Conservation (phyloP, 352 stramenopile genomes). For the Globisporangium spinosum region DNA sequence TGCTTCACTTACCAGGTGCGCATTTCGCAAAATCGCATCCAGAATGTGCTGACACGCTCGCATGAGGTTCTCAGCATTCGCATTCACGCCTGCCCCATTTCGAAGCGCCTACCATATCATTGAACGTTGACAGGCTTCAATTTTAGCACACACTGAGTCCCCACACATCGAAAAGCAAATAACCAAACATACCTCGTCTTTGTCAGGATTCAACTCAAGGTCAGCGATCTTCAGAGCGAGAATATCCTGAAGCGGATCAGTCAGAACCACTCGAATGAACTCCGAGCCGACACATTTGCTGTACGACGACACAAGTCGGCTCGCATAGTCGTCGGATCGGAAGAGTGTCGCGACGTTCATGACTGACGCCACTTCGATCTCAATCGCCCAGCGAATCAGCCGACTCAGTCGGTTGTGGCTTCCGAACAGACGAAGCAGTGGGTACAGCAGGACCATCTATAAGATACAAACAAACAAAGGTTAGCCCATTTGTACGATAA, state of each 20-base stretch:
- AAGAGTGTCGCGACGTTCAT: constrained; percentile 80
- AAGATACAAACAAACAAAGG: background rate
- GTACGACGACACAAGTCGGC: constrained; percentile 67
- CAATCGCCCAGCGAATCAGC: constrained; percentile 71
- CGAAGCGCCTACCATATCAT: constrained; percentile 21
- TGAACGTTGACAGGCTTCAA: background rate
- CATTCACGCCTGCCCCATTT: constrained; percentile 27
- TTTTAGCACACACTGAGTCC: background rate
- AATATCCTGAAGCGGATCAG: constrained; percentile 59
- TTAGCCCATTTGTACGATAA: background rate
- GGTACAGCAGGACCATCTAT: constrained; percentile 54
- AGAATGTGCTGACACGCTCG: constrained; percentile 78
- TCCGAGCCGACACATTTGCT: constrained; percentile 69
- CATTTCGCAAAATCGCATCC: constrained; percentile 73
- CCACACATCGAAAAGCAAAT: background rate
- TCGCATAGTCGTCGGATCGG: constrained; percentile 73
- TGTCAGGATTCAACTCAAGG: constrained; percentile 66
- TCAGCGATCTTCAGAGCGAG: constrained; percentile 64
- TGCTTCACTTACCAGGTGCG: constrained; percentile 29
- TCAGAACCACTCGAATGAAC: constrained; percentile 61
- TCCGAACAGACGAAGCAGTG: constrained; percentile 63
- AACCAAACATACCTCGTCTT: constrained; percentile 35
- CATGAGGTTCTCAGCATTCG: constrained; percentile 81
- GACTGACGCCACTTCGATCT: constrained; percentile 69
- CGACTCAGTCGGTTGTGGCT: constrained; percentile 52